These are phyloP conservation scores for Periconia sp. DNA, from an alignment of 2,329 filamentous ascomycete genomes.

Conservation along the genomic window DNA sequence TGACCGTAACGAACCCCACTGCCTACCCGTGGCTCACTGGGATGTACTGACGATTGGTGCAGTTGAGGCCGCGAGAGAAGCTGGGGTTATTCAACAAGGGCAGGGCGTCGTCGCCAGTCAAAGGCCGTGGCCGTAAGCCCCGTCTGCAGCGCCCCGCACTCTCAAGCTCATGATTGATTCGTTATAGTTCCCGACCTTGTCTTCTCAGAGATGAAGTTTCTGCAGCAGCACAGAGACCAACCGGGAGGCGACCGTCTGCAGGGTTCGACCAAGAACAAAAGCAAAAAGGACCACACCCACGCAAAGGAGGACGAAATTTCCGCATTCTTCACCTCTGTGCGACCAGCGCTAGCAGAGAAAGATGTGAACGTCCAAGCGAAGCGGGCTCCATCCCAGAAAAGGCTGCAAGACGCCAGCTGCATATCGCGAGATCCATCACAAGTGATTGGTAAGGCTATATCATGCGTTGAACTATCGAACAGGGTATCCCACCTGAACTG, in stretches of 20 bases:
- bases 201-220: constrained; percentile 59
- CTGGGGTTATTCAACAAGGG: constrained; percentile 58
- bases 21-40: constrained; percentile 11
- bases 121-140: constrained; percentile 50
- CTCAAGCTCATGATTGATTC: constrained; percentile 24
- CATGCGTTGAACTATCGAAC: constrained; percentile 41
- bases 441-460: constrained; percentile 22
- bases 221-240: constrained; percentile 46
- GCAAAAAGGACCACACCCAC: constrained; percentile 37
- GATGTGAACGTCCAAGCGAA: constrained; percentile 26
- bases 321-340: constrained; percentile 50
- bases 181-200: constrained; percentile 57
- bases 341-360: constrained; percentile 30
- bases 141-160: constrained; percentile 14
- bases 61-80: constrained; percentile 52
- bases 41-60: constrained; percentile 31
- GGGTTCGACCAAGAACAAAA: constrained; percentile 33
- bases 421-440: constrained; percentile 16
- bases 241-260: constrained; percentile 29
- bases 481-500: constrained; percentile 46
- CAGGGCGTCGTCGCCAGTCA: constrained; percentile 52
- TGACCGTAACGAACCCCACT: constrained; percentile 49
- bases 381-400: constrained; percentile 1
- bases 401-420: constrained; percentile 10
- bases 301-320: constrained; percentile 52